Conservation (phyloP, 495 filamentous ascomycete species). For the Tuber melanosporum region DNA sequence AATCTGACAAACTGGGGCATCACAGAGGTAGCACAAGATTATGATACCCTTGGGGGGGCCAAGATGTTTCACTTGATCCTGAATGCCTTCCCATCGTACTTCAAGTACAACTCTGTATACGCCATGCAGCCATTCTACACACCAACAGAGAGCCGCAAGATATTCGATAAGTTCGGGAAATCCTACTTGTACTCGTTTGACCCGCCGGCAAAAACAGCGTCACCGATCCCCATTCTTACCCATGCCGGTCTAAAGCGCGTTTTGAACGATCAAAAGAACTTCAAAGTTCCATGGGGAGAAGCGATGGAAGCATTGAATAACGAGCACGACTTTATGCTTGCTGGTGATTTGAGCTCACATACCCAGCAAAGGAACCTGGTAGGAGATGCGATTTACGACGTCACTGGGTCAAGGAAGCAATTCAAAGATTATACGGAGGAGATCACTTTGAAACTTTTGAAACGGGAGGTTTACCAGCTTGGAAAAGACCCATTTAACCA, state of each 20-base stretch:
- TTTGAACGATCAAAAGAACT: constrained; percentile 49
- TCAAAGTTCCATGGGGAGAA: constrained; percentile 54
- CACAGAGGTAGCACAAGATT: constrained; percentile 49
- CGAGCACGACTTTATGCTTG: constrained; percentile 47
- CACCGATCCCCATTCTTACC: constrained; percentile 46
- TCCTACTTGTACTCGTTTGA: constrained; percentile 52
- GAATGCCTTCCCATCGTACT: constrained; percentile 56
- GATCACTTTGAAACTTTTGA: constrained; percentile 51
- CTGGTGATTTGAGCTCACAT: constrained; percentile 50
- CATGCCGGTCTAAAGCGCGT: constrained; percentile 50
- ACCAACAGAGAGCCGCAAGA: constrained; percentile 51
- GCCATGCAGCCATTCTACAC: constrained; percentile 50
- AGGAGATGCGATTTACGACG: constrained; percentile 47
- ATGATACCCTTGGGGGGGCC: constrained; percentile 51
- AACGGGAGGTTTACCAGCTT: constrained; percentile 49
- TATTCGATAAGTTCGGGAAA: constrained; percentile 47
- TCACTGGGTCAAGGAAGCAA: constrained; percentile 48
- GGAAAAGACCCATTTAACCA: constrained; percentile 49
- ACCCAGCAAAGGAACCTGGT: constrained; percentile 49
- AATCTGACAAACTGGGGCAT: constrained; percentile 78
- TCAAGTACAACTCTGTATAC: constrained; percentile 47
- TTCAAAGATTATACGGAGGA: constrained; percentile 51
- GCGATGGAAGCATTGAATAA: constrained; percentile 50
- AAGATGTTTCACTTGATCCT: constrained; percentile 58
- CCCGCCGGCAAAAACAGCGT: constrained; percentile 43